Conservation (phyloP, 345 rosid species). For the Streptanthus diversifolius region DNA sequence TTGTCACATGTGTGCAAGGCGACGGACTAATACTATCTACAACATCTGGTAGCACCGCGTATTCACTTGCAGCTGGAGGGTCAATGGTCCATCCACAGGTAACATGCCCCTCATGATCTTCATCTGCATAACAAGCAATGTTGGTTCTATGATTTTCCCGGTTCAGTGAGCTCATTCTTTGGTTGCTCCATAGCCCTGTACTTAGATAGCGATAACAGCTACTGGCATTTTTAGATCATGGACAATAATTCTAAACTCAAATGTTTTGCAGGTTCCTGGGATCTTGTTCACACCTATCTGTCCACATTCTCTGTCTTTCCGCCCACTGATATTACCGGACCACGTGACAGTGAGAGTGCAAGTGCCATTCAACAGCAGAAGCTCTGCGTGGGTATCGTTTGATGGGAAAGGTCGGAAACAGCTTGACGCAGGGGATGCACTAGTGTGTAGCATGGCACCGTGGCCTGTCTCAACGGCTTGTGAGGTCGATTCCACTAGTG, state of each 20-base stretch:
- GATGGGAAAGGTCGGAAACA: conserved; percentile 92
- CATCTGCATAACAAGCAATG: not conserved
- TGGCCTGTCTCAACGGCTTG: conserved; percentile 99
- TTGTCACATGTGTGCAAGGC: conserved; percentile 98
- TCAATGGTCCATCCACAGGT: conserved; percentile 99
- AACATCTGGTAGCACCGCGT: conserved; percentile 99
- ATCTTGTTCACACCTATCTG: conserved; percentile 97
- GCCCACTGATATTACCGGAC: conserved; percentile 94
- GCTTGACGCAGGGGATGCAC: conserved; percentile 83
- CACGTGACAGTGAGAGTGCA: conserved; percentile 83
- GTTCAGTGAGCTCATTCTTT: not conserved
- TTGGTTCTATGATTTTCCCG: not conserved
- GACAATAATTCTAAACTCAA: not conserved
- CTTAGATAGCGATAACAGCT: not conserved
- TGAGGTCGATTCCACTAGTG: conserved; percentile 71
- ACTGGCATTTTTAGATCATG: not conserved
- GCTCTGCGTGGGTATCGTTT: conserved; percentile 92
- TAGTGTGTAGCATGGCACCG: conserved; percentile 95
- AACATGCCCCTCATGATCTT: not conserved
- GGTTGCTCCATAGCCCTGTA: not conserved
- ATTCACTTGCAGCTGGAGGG: conserved; percentile 98
- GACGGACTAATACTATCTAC: conserved; percentile 93
- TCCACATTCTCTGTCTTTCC: conserved; percentile 93
- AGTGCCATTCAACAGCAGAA: conserved; percentile 89
- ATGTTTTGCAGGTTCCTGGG: conserved; percentile 76